Conservation (phyloP, 495 filamentous ascomycete species). For the Lasiosphaeriaceae sp. region DNA sequence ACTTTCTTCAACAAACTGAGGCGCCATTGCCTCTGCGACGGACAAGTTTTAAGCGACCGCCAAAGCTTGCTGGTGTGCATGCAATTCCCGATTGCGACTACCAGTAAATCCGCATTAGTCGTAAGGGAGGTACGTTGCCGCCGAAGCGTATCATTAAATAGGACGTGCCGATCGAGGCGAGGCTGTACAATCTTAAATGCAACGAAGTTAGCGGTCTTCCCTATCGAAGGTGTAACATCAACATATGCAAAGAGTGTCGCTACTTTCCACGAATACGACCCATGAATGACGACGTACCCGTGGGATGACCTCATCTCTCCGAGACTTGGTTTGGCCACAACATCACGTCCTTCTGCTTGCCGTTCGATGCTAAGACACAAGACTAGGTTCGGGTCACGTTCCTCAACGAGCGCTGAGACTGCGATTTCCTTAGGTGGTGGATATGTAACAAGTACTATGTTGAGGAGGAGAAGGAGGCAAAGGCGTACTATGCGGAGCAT, state of each 20-base stretch:
- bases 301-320: not conserved
- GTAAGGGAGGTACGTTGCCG: too few species aligned
- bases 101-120: not conserved
- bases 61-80: not conserved
- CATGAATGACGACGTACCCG: not conserved
- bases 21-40: not conserved
- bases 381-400: not conserved
- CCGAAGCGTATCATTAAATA: not conserved
- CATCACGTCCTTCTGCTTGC: not conserved
- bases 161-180: not conserved
- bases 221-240: not conserved
- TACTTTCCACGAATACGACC: not conserved
- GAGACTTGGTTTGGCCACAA: not conserved
- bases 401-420: not conserved
- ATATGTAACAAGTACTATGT: not conserved
- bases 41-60: not conserved
- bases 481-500: not conserved
- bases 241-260: not conserved
- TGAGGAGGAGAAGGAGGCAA: not conserved
- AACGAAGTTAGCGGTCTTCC: not conserved
- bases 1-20: too few species aligned
- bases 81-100: not conserved
- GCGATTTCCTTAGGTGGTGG: not conserved
- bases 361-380: not conserved
- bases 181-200: not conserved